Conservation (phyloP, 805 yeast species). For the Lipomyces starkeyi region DNA sequence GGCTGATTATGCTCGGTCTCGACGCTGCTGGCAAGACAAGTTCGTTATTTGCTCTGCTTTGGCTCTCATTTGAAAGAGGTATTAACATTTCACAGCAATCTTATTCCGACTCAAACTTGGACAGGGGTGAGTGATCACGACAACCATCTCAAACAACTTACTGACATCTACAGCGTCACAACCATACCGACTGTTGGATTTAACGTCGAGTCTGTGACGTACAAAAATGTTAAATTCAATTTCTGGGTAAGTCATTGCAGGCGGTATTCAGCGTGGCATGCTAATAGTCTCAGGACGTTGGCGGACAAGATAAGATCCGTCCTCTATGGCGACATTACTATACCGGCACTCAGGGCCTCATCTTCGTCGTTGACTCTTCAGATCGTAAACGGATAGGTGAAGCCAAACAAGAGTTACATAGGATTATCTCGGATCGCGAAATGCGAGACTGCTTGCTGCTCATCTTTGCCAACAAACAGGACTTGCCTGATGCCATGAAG, state of each 20-base stretch:
- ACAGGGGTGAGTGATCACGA: constrained; percentile 13
- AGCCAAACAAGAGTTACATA: constrained; percentile 97
- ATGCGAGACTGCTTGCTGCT: constrained; percentile 93
- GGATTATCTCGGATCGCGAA: constrained; percentile 98
- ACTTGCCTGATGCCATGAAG: constrained; percentile 98
- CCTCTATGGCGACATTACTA: constrained; percentile 99
- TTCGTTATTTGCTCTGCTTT: constrained; percentile 37
- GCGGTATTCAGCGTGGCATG: not conserved
- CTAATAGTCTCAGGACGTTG: constrained; percentile 71
- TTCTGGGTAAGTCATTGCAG: constrained; percentile 60
- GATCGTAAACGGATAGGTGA: constrained; percentile 97
- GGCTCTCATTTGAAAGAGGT: not conserved
- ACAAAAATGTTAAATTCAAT: constrained; percentile 78
- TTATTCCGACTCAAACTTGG: constrained; percentile 65
- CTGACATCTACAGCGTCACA: constrained; percentile 52
- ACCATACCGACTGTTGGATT: constrained; percentile 76
- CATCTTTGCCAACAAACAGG: constrained; percentile 98
- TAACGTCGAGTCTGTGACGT: constrained; percentile 84
- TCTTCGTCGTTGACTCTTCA: constrained; percentile 96
- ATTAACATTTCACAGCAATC: constrained; percentile 52
- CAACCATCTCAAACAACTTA: not conserved
- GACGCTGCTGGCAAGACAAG: constrained; percentile 79
- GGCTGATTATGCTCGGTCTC: constrained; percentile 86
- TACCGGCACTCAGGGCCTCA: constrained; percentile 98
- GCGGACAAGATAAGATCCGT: constrained; percentile 99